These are phyloP conservation scores for Cladosporium austrohemisphaericum DNA, from an alignment of 2,329 filamentous ascomycete species.

Conservation along the genomic window DNA sequence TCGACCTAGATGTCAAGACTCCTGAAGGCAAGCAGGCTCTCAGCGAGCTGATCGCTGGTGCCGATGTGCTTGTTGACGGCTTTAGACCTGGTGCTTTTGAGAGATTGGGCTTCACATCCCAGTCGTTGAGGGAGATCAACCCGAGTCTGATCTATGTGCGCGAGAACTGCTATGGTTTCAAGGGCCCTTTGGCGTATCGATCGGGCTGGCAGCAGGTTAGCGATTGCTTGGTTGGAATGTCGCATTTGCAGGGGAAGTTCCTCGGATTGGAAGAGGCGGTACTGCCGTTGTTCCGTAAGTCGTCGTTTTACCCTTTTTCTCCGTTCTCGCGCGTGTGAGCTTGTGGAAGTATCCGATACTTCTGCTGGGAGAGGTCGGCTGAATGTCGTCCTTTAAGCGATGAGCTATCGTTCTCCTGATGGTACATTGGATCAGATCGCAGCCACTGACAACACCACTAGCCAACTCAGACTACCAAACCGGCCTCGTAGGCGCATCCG, in stretches of 20 bases:
- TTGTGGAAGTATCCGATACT: too few species aligned
- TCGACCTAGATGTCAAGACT: not conserved
- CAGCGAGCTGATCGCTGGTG: slow-evolving; percentile 37
- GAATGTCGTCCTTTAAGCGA: too few species aligned
- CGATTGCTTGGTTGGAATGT: slow-evolving; percentile 1
- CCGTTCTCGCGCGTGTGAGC: too few species aligned
- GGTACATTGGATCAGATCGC: too few species aligned
- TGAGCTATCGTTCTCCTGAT: too few species aligned
- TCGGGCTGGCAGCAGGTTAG: slow-evolving; percentile 6
- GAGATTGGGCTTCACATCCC: slow-evolving; percentile 40
- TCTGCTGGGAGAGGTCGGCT: too few species aligned
- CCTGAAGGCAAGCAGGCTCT: slow-evolving; percentile 2
- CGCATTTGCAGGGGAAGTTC: not conserved
- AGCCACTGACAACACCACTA: not conserved
- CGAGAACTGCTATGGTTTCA: slow-evolving; percentile 51
- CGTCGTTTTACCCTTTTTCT: too few species aligned
- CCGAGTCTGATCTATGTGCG: slow-evolving; percentile 42
- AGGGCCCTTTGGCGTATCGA: slow-evolving; percentile 42
- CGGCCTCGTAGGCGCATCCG: slow-evolving; percentile 1
- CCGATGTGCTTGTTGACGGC: slow-evolving; percentile 47
- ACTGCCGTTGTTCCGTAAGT: not conserved
- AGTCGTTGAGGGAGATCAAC: slow-evolving; percentile 37
- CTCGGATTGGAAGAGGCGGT: not conserved
- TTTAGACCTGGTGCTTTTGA: slow-evolving; percentile 47
- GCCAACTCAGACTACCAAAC: slow-evolving; percentile 12